Base-by-base conservation (phyloP, 73 alveolate genomes). In the Diophrys sp. region DNA sequence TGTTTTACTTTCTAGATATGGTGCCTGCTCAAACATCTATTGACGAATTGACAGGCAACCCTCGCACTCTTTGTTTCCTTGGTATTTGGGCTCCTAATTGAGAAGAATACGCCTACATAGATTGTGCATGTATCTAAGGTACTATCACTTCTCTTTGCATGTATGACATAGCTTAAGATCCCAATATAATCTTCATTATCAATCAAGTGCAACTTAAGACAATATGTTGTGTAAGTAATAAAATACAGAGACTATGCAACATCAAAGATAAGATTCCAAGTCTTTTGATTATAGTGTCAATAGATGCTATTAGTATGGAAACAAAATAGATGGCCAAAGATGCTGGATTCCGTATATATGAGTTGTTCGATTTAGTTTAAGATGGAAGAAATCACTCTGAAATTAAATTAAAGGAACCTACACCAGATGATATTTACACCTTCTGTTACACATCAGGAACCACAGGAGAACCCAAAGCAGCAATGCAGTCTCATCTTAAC, bases 381-480 rank as follows among this genome's bases (percentile, higher is more conserved):
- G 5, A 26, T 11, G 31, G 73, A 14, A 23, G 73, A 28, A 62
- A 26, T 11, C n/a, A 2, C 5, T 28, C 31, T 56, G 75, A 78
- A n/a, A 34, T 69, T 11, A 55, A 54, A 0, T 69, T 83, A n/a
- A 72, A 29, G 25, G 70, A 70, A 23, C 83, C 89, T 26, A 72
- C 82, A 14, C 89, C 89, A 34, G 90, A 87, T 1, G 78, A 87
- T 30, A 56, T 87, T 30, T 78, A 55, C 82, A 88, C 93, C 34
- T 55, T 90, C 23, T 82, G 95, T 82, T 90, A 90, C 66, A 90
- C 97, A 55, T 72, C 90, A 28, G 98, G 98, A 0, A 89, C 96
- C 26, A 89, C 96, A 18, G 98, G 96, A 26, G 18, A 56, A 24
- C 91, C 93, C 14, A 90, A 90, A 81, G 97, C 95, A 1, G 97